phyloP scores from a whole-genome alignment of 345 rosid genomes.

The Noccaea caerulescens region DNA sequence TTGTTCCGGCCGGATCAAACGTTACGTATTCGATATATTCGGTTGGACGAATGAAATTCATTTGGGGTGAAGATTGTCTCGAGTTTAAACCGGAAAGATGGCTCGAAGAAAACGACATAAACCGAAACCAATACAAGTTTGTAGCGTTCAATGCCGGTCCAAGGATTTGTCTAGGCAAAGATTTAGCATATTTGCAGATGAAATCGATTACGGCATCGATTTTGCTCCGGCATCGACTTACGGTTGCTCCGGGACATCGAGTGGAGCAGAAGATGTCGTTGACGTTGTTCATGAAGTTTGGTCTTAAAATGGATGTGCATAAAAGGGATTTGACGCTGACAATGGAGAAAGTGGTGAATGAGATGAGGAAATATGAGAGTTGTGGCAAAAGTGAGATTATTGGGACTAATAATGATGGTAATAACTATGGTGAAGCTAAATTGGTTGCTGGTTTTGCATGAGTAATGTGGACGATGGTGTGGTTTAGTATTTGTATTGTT shows the following conservation, averaged over 20 bases:
- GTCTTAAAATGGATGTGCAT: slow-evolving; percentile 57
- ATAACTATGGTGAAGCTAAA: slow-evolving; percentile 7
- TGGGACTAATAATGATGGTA: slow-evolving; percentile 14
- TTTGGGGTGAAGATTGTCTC: slow-evolving; percentile 73
- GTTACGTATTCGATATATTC: slow-evolving; percentile 75
- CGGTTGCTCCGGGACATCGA: slow-evolving; percentile 59
- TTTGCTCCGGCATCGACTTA: slow-evolving; percentile 59
- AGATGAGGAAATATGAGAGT: background rate
- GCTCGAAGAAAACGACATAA: slow-evolving; percentile 47
- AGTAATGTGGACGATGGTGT: background rate
- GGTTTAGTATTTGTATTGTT: background rate
- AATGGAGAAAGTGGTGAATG: slow-evolving; percentile 37
- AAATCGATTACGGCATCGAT: slow-evolving; percentile 72
- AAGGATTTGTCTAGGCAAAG: slow-evolving; percentile 69
- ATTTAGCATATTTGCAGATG: slow-evolving; percentile 75
- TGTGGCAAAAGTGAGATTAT: background rate
- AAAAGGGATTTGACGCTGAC: slow-evolving; percentile 50
- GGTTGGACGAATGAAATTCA: slow-evolving; percentile 62
- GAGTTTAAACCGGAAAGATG: slow-evolving; percentile 74
- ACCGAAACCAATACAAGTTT: slow-evolving; percentile 55
- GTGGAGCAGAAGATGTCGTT: slow-evolving; percentile 85
- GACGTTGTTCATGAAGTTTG: slow-evolving; percentile 78
- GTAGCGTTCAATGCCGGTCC: slow-evolving; percentile 84
- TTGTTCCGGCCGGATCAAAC: slow-evolving; percentile 67
- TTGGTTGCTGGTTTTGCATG: slow-evolving; percentile 9